Evolutionary conservation across 306 rosid species (phyloP).

Genomic region (Heteromeles arbutifolia): DNA sequence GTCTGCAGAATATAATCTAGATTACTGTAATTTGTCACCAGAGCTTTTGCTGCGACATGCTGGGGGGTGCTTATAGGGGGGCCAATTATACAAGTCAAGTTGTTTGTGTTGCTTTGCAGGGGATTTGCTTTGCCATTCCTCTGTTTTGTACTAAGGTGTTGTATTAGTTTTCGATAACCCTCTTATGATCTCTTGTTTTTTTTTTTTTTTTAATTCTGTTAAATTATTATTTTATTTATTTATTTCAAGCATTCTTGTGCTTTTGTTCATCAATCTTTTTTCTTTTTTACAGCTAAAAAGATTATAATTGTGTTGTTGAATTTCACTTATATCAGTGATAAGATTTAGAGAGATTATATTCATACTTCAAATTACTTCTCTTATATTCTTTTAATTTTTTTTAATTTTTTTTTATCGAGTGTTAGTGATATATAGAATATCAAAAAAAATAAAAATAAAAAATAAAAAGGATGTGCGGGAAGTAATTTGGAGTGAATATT

Average conservation of each 20-base stretch:
- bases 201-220: too few relatives aligned
- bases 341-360: too few relatives aligned
- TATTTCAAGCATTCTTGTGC: not conserved
- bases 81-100: slow-evolving; percentile 18
- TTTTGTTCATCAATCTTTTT: not conserved
- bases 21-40: slow-evolving; percentile 23
- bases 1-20: slow-evolving; percentile 16
- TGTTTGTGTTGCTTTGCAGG: slow-evolving; percentile 15
- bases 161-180: not conserved
- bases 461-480: too few relatives aligned
- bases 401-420: too few relatives aligned
- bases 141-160: not conserved
- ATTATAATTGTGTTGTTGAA: not conserved
- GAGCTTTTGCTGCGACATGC: slow-evolving; percentile 30
- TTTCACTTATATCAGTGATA: not conserved
- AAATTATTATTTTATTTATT: not conserved
- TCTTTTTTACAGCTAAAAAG: not conserved
- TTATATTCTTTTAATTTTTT: rapidly evolving
- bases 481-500: too few relatives aligned
- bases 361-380: too few relatives aligned
- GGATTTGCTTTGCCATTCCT: too few relatives aligned
- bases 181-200: not conserved
- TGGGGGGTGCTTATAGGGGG: not conserved
- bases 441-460: too few relatives aligned
- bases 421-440: too few relatives aligned